Percentiles rank a stretch among this genome's conserved stretches.
Evolutionary conservation across 1,139 yeast genomes (phyloP).

Genomic region (Yamadazyma mexicana): DNA sequence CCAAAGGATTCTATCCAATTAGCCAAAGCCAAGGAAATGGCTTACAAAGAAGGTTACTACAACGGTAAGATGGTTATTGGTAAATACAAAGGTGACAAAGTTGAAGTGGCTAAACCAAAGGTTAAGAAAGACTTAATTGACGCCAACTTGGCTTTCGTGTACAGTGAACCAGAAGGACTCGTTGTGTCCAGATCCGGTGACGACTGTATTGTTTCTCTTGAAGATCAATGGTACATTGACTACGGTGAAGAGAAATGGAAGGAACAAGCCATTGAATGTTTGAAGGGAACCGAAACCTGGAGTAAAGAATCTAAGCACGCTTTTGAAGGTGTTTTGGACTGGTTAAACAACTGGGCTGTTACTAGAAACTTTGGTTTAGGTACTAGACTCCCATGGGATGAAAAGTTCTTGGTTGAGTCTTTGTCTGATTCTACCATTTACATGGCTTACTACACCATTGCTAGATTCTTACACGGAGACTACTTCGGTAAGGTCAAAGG

Average conservation of each 20-base stretch:
- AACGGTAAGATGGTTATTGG: slow-evolving; percentile 84
- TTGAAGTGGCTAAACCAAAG: slow-evolving; percentile 86
- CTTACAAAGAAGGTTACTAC: slow-evolving; percentile 96
- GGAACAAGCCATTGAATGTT: slow-evolving; percentile 78
- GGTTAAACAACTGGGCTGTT: slow-evolving; percentile 99
- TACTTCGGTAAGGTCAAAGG: slow-evolving; percentile 80
- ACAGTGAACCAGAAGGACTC: slow-evolving; percentile 89
- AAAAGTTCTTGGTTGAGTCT: slow-evolving; percentile 88
- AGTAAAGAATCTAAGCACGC: slow-evolving; percentile 86
- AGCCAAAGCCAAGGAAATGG: slow-evolving; percentile 90
- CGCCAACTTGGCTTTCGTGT: slow-evolving; percentile 78
- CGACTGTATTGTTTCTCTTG: slow-evolving; percentile 92
- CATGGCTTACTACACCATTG: slow-evolving; percentile 93
- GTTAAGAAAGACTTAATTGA: slow-evolving; percentile 80
- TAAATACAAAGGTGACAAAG: slow-evolving; percentile 82
- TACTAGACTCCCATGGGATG: slow-evolving; percentile 96
- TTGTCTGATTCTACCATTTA: slow-evolving; percentile 94
- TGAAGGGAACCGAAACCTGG: slow-evolving; percentile 75
- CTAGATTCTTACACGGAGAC: slow-evolving; percentile 83
- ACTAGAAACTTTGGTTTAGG: slow-evolving; percentile 97
- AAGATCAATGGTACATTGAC: slow-evolving; percentile 98
- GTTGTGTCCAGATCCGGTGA: slow-evolving; percentile 97
- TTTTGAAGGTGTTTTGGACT: slow-evolving; percentile 89
- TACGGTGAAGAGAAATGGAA: slow-evolving; percentile 97
- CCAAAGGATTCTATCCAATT: slow-evolving; percentile 89